Conservation (phyloP, 345 rosid genomes). For the Reutealis trisperma region DNA sequence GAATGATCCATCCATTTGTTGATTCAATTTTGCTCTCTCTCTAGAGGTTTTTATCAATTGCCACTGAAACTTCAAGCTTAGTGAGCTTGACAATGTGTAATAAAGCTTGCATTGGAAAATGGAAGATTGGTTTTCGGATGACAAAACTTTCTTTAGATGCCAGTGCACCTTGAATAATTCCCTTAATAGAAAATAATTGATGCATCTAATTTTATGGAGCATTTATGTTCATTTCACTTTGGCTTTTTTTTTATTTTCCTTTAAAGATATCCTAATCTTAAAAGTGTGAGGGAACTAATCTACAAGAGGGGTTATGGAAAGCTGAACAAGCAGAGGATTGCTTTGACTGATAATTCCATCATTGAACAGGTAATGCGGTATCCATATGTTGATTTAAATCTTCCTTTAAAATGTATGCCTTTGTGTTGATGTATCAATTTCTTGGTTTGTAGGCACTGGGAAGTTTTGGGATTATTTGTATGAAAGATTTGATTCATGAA, state of each 20-base stretch:
- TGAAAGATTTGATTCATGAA: conserved; percentile 81
- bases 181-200: neutral
- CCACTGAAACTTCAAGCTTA: neutral
- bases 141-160: neutral
- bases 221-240: neutral
- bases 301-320: conserved; percentile 83
- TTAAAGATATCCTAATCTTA: conserved; percentile 71
- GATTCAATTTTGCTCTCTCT: neutral
- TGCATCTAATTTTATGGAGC: neutral
- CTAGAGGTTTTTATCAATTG: neutral
- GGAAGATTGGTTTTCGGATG: neutral
- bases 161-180: neutral
- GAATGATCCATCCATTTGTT: neutral
- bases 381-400: neutral
- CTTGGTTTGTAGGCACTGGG: conserved; percentile 55
- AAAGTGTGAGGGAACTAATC: conserved; percentile 72
- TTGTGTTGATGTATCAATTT: neutral
- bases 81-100: too few species aligned
- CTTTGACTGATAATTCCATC: conserved; percentile 67
- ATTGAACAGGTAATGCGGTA: conserved; percentile 49
- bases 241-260: neutral
- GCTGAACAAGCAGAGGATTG: conserved; percentile 59
- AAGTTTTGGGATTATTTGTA: conserved; percentile 65
- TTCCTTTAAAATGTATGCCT: too few species aligned
- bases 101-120: too few species aligned